Evolutionary conservation across 306 rosid species (phyloP), one percentile per base, ranked within the genome.

Genomic region (Trifolium repens): DNA sequence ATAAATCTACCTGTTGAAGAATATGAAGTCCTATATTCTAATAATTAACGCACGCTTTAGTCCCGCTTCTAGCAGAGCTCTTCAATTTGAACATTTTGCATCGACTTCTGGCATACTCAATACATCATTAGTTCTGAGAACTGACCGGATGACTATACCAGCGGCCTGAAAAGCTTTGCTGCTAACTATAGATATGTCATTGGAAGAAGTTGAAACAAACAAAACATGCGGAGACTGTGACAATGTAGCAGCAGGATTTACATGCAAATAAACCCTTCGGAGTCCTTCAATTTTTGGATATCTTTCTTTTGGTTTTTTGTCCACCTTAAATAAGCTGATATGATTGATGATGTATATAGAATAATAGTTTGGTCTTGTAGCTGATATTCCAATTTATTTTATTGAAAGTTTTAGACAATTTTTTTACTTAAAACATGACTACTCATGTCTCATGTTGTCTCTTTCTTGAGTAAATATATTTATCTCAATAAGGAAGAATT

Each of bases 1-100:
- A 40, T 40, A 67, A 72, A 9, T 69, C 50, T 67, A 92, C 98
- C 98, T 94, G 98, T 77, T 94, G 98, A 85, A 94, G 98, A 83
- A 92, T 80, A 82, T 94, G 98, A 81, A 91, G 78, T 80, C 96
- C 97, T n/a, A n/a, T 8, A 91, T 83, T 10, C 98, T 97, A 76
- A 94, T 96, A 46, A 81, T 24, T 74, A 94, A 78, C 7, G 98
- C 97, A 53, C 90, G 97, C 85, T 85, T 91, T 74, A 94, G 96
- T 40, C 98, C 98, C 0, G 98, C 92, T 79, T 94, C 97, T 9
- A 92, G 87, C 82, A 94, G 92, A 72, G 81, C 89, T 12, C 61
- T 85, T 96, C 96, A 94, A 1, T 72, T 86, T 11, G 89, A 85
- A 15, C 91, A 93, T 79, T 90, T 88, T 24, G 78, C 65, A 65